Base-by-base conservation (phyloP, 2,329 filamentous ascomycete genomes). In the Penicillium sp. region DNA sequence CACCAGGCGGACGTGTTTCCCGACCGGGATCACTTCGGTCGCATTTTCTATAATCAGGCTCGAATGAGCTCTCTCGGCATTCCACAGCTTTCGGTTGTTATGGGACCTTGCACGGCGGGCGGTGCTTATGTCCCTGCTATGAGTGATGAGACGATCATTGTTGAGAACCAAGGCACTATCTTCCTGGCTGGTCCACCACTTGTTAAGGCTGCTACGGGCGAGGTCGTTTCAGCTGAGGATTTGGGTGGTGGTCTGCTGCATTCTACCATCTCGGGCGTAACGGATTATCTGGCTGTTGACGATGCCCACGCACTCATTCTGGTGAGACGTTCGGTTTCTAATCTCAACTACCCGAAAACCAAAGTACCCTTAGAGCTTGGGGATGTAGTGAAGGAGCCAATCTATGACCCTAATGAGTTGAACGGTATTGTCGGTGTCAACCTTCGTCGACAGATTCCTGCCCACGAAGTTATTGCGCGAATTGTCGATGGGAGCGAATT, bases 41-140 rank as follows among this genome's bases (percentile, higher is more conserved):
- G 93, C 62, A 96, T 97, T 71, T 99, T 99, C 81, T 99, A 89
- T 81, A 97, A 99, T 77, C 93, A 99, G 75, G 93, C 94, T 2
- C 83, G 90, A 67, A 96, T 97, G 92, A 94, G 89, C 64, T 84
- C 89, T 2, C 78, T 87, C 63, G 91, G 92, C 4, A 96, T 97
- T 58, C 93, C 93, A 1, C 93, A 97, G 70, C 89, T 99, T 64
- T 88, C 90, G 9, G 91, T 97, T 2, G 93, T 99, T 45, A 97
- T 99, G 93, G 93, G 93, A 0, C 90, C 93, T 42, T 99, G 94
- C 76, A 99, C 94, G 1, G 93, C 93, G 1, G 93, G 93, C 49
- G 93, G 93, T 46, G 93, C 93, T 23, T 97, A 99, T 72, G 92
- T 97, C 11, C 93, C 93, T 11, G 91, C 90, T 67, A 97, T 99